phyloP scores from a whole-genome alignment of 192 early-diverging fungal genomes.

The Entomortierella lignicola region DNA sequence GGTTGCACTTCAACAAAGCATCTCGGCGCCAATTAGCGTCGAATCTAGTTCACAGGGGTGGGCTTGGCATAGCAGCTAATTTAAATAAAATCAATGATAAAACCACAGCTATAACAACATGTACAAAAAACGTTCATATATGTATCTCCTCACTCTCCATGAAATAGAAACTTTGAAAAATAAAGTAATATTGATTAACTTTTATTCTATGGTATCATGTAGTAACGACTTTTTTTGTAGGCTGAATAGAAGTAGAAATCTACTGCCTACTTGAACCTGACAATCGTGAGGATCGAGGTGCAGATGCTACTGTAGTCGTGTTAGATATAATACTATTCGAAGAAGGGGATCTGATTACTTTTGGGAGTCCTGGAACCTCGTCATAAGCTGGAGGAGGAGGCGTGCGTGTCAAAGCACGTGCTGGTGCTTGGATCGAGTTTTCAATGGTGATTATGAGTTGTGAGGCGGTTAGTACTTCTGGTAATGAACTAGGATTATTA shows the following conservation, averaged over 20 bases:
- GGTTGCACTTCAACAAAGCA: conserved; percentile 2
- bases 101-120: no score
- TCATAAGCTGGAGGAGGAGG: conserved; percentile 8
- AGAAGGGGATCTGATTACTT: background rate
- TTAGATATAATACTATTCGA: background rate
- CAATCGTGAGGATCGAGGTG: background rate
- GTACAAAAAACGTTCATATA: no score
- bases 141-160: no score
- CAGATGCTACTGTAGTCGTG: background rate
- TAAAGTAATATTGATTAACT: no score
- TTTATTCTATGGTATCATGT: no score
- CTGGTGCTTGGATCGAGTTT: background rate
- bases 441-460: background rate
- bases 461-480: background rate
- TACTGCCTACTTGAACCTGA: background rate
- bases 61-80: conserved; percentile 23
- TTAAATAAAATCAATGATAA: no score
- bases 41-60: conserved; percentile 21
- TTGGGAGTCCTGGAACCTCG: background rate
- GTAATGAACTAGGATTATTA: background rate
- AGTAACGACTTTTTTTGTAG: no score
- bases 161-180: no score
- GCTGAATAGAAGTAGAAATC: no score
- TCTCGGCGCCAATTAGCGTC: conserved; percentile 10
- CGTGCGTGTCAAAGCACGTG: background rate